These are phyloP conservation scores for Suillus weaverae DNA, from an alignment of 768 basidiomycete genomes.

Conservation along the genomic window DNA sequence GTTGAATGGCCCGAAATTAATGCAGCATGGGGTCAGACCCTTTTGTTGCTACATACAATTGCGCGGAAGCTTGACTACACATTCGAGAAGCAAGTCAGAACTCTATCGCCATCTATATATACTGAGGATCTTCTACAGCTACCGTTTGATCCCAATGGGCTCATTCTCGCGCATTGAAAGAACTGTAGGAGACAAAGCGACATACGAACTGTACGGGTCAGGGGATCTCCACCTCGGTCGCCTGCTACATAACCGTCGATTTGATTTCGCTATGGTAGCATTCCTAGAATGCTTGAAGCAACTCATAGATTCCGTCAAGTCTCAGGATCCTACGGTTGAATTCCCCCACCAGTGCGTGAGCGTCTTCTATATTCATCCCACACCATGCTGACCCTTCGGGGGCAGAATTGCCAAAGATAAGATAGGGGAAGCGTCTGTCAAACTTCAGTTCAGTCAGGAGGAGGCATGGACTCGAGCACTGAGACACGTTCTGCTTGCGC, in stretches of 20 bases:
- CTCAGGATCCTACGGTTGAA: conserved; percentile 69
- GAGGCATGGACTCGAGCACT: conserved; percentile 95
- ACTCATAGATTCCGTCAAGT: conserved; percentile 81
- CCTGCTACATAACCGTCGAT: conserved; percentile 89
- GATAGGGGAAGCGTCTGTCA: conserved; percentile 94
- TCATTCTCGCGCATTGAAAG: conserved; percentile 93
- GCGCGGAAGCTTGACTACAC: conserved; percentile 88
- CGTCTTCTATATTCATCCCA: conserved; percentile 3
- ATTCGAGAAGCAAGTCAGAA: conserved; percentile 70
- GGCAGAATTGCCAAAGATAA: conserved; percentile 86
- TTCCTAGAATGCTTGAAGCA: conserved; percentile 95
- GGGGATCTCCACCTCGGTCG: conserved; percentile 89
- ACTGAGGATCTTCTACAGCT: conserved; percentile 47
- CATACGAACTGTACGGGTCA: conserved; percentile 92
- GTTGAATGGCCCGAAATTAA: conserved; percentile 99
- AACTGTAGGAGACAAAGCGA: conserved; percentile 75
- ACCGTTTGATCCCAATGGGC: conserved; percentile 90
- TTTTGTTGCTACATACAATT: conserved; percentile 88
- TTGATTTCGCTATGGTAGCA: conserved; percentile 95
- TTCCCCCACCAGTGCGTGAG: conserved; percentile 83
- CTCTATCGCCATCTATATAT: background rate
- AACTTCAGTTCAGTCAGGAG: conserved; percentile 92
- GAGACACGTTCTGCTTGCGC: conserved; percentile 84
- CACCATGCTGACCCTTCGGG: background rate
- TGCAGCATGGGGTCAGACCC: conserved; percentile 96